A percentile compares a stretch with the other conserved stretches of the same genome.
Conservation (phyloP, 1,284 basidiomycete genomes). For the Earliella scabrosa region DNA sequence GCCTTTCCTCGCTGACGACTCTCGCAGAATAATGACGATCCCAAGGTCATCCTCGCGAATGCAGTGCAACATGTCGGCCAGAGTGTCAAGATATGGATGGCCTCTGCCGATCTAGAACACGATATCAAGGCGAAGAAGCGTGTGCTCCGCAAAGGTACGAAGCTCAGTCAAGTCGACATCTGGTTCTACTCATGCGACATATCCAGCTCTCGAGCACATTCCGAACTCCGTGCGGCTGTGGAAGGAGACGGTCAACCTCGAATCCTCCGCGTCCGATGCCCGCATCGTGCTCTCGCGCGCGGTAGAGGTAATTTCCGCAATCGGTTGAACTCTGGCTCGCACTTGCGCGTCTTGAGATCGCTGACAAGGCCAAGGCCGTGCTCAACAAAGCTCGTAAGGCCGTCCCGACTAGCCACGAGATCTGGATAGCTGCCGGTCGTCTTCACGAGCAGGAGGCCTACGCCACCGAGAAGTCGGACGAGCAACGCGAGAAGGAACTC, state of each 20-base stretch:
- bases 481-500: slow-evolving; percentile 62
- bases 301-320: slow-evolving; percentile 93
- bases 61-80: slow-evolving; percentile 93
- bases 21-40: slow-evolving; percentile 83
- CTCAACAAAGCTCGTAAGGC: slow-evolving; percentile 95
- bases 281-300: slow-evolving; percentile 91
- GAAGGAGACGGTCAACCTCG: slow-evolving; percentile 98
- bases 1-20: neutral
- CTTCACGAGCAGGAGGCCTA: slow-evolving; percentile 85
- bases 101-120: slow-evolving; percentile 88
- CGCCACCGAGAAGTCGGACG: slow-evolving; percentile 51
- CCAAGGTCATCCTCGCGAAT: slow-evolving; percentile 92
- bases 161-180: neutral
- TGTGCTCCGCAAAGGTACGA: slow-evolving; percentile 84
- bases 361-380: slow-evolving; percentile 89
- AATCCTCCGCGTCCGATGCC: slow-evolving; percentile 88
- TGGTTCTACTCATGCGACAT: neutral
- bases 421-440: slow-evolving; percentile 97
- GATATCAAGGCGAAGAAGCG: slow-evolving; percentile 90
- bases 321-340: slow-evolving; percentile 98
- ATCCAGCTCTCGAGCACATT: slow-evolving; percentile 90
- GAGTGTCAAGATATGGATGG: slow-evolving; percentile 96
- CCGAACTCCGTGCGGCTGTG: slow-evolving; percentile 96
- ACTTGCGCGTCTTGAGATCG: slow-evolving; percentile 91
- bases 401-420: slow-evolving; percentile 95